phyloP scores from a whole-genome alignment of 176 grass and related monocot species.

The Panicum miliaceum region DNA sequence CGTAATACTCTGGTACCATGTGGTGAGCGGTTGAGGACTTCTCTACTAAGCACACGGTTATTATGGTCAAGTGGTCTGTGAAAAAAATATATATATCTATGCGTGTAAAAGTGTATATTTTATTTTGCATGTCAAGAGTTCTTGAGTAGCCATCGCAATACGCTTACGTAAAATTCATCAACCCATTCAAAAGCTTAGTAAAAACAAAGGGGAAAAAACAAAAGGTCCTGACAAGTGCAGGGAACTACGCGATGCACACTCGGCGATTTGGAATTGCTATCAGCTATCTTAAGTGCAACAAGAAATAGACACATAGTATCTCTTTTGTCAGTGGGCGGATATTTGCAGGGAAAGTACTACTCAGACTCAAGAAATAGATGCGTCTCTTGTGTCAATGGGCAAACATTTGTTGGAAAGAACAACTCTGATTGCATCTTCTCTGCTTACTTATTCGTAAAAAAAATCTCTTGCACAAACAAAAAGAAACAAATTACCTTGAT shows the following conservation, averaged over 20 bases:
- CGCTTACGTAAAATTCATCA: not conserved
- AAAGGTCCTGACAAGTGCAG: not conserved
- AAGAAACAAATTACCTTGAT: not conserved
- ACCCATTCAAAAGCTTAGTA: not conserved
- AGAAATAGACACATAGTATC: not conserved
- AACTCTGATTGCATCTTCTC: not conserved
- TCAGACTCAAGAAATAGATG: not conserved
- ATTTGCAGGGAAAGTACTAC: not conserved
- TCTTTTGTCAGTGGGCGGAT: not conserved
- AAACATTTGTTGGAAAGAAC: not conserved
- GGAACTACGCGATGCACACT: not conserved
- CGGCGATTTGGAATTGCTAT: not conserved
- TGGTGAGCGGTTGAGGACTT: not conserved
- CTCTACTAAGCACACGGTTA: not conserved
- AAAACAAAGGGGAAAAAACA: not conserved
- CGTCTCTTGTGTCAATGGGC: not conserved
- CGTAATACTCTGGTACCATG: not conserved
- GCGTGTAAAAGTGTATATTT: not conserved
- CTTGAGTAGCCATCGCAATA: not conserved
- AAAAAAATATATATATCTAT: not conserved
- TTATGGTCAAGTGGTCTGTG: not conserved
- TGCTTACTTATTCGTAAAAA: not conserved
- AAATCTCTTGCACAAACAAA: not conserved
- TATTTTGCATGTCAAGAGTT: not conserved
- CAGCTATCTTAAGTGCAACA: not conserved